phyloP scores from a whole-genome alignment of 805 yeast species.

The Barnettozyma populi region DNA sequence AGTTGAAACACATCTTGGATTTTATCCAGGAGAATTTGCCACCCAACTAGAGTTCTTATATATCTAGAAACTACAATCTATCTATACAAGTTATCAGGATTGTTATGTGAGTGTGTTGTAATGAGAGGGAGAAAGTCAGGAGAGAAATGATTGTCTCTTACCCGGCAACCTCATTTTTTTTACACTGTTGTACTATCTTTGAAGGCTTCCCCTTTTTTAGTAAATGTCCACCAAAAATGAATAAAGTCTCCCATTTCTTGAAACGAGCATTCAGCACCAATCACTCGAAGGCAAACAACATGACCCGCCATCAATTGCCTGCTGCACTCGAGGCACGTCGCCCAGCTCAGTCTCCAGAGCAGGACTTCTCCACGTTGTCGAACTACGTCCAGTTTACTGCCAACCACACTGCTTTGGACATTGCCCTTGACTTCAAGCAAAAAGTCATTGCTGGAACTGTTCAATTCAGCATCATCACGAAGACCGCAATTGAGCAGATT shows the following conservation, averaged over 20 bases:
- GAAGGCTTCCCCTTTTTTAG: neutral
- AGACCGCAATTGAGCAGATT: conserved; percentile 32
- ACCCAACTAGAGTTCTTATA: neutral
- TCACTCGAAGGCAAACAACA: neutral
- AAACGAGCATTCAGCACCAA: neutral
- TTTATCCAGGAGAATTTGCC: conserved; percentile 35
- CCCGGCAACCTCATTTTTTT: neutral
- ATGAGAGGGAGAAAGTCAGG: no score
- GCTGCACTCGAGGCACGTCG: conserved; percentile 25
- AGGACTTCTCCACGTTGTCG: conserved; percentile 76
- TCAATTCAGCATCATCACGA: conserved; percentile 35
- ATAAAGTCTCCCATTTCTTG: neutral
- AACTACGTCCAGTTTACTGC: conserved; percentile 55
- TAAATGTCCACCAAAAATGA: neutral
- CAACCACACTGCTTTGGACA: conserved; percentile 43
- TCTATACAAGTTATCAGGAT: no score
- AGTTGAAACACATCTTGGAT: conserved; percentile 47
- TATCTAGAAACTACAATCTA: neutral
- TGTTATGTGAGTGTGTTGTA: no score
- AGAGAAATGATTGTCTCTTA: neutral
- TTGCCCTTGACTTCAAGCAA: conserved; percentile 50
- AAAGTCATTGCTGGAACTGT: conserved; percentile 53
- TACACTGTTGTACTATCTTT: neutral
- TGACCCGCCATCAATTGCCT: conserved; percentile 19
- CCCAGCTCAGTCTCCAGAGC: conserved; percentile 39